Evolutionary conservation across 2,329 filamentous ascomycete genomes (phyloP).

Genomic region (Neopestalotiopsis clavispora): DNA sequence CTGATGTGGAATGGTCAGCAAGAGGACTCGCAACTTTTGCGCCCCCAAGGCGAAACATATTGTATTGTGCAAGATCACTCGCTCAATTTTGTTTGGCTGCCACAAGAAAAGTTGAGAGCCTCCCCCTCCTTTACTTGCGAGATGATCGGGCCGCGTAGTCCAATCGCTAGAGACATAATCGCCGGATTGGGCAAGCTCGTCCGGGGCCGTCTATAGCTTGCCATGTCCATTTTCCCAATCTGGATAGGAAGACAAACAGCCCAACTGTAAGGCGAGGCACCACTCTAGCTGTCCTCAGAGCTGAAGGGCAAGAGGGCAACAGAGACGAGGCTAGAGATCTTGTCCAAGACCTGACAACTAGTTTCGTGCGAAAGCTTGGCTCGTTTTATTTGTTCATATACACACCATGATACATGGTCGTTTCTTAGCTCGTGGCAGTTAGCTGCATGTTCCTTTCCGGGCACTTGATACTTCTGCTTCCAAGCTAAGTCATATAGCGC

Average conservation of each 20-base stretch:
- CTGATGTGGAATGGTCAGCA: background rate
- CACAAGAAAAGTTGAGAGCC: background rate
- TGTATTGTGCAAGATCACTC: background rate
- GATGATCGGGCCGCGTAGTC: background rate
- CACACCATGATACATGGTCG: background rate
- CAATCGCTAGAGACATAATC: background rate
- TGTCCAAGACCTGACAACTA: conserved; percentile 7
- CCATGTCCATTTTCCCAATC: background rate
- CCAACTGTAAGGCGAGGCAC: background rate
- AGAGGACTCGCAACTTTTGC: background rate
- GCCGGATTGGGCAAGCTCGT: background rate
- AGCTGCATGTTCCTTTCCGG: too few relatives aligned
- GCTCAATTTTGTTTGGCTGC: background rate
- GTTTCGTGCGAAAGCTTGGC: background rate
- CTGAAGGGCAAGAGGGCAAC: background rate
- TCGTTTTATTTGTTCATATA: background rate
- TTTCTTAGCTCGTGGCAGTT: background rate
- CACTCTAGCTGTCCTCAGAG: background rate
- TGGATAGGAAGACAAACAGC: background rate
- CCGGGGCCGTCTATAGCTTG: background rate
- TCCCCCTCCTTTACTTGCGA: background rate
- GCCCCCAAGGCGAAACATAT: background rate
- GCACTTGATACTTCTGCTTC: too few relatives aligned
- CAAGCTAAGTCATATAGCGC: background rate
- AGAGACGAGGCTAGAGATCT: background rate